Conservation (phyloP, 2,329 filamentous ascomycete genomes). For the Podosphaera fusca region DNA sequence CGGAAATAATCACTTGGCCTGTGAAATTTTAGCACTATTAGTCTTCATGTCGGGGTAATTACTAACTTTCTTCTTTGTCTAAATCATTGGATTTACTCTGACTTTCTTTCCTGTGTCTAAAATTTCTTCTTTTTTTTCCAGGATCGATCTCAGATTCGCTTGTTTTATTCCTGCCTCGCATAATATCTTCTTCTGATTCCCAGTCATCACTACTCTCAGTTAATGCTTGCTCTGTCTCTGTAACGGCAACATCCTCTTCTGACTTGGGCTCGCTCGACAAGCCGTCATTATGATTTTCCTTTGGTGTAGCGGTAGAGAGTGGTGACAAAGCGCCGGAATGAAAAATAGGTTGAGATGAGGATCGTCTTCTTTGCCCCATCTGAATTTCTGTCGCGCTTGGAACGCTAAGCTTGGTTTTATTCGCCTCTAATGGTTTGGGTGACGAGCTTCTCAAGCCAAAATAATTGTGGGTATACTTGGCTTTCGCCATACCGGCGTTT, state of each 20-base stretch:
- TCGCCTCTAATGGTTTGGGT: conserved; percentile 15
- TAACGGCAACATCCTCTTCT: conserved; percentile 12
- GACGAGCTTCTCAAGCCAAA: conserved; percentile 13
- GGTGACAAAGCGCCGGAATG: conserved; percentile 37
- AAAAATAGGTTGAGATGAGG: conserved; percentile 43
- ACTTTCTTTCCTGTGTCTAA: neutral
- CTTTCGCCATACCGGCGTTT: conserved; percentile 6
- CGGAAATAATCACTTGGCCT: neutral
- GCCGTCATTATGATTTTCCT: conserved; percentile 7
- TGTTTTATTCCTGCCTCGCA: conserved; percentile 33
- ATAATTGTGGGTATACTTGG: conserved; percentile 14
- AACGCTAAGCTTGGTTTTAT: conserved; percentile 28
- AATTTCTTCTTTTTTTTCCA: conserved; percentile 13
- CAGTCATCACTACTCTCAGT: conserved; percentile 16
- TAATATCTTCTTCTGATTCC: conserved; percentile 30
- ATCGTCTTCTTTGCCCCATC: conserved; percentile 46
- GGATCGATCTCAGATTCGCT: conserved; percentile 12
- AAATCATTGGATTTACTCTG: neutral
- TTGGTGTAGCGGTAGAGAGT: conserved; percentile 13
- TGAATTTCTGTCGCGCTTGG: conserved; percentile 42
- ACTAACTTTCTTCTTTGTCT: conserved; percentile 54
- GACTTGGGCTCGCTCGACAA: conserved; percentile 5
- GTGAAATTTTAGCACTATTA: neutral
- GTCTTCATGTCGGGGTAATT: neutral
- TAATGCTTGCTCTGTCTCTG: conserved; percentile 11